Base-by-base conservation (phyloP, 164 flowering plant genomes). In the Magnolia kwangsiensis region DNA sequence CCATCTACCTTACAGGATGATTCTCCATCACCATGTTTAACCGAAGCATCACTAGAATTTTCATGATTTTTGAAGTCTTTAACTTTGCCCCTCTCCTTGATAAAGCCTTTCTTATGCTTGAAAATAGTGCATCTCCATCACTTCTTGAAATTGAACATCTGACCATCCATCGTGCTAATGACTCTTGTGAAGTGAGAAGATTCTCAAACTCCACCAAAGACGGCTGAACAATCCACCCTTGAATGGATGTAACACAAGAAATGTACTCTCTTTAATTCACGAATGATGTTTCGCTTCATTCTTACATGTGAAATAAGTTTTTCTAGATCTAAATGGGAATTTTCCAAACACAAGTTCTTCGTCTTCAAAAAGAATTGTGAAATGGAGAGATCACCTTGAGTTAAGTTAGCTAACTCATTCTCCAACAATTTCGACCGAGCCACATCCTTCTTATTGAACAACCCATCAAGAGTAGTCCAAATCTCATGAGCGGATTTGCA, bases 191-290 rank as follows among this genome's bases (percentile, higher is more conserved):
- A 8, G 72, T 2, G 8, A 65, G 65, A 18, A 50, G 72, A 51
- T 51, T 77, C 75, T 66, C 75, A 8, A 77, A n/a, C 49, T 77
- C 74, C 21, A 51, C 78, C 21, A 69, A 69, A 31, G 65, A 51
- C 3, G 63, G 63, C 37, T 67, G 76, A 2, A 16, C 6, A 67
- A 19, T 24, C 67, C 72, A 73, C 21, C 18, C 11, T 4, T 11
- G 23, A 67, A 67, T 31, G 1, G n/a, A 67, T 67, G 71, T 67
- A 29, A 67, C 71, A 67, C 29, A 1, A 4, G 70, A 19, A 67
- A 67, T 67, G 70, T 16, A 27, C 14, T 49, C 69, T 21, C 20
- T 69, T 74, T 45, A 45, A 45, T 0, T 77, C 64, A 23, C 20
- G 51, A 69, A 74, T 27, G 29, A 27, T 27, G 29, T 27, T 2